phyloP scores from a whole-genome alignment of 192 early-diverging fungal species.

The Globomyces pollinis-pini region DNA sequence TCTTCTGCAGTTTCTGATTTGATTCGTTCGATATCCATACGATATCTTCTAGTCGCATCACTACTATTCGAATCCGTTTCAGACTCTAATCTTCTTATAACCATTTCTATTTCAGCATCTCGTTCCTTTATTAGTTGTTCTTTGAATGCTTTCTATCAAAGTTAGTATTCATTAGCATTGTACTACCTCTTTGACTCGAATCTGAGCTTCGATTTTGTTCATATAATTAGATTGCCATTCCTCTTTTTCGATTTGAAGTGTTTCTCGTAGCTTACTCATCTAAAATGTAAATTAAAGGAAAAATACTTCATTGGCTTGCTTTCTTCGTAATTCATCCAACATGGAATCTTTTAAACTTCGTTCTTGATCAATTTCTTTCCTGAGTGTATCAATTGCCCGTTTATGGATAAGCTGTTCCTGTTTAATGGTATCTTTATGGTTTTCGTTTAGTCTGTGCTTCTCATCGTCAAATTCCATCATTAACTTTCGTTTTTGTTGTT shows the following conservation, averaged over 20 bases:
- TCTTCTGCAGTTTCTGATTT: slow-evolving; percentile 42
- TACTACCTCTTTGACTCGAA: slow-evolving; percentile 35
- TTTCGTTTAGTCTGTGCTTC: slow-evolving; percentile 21
- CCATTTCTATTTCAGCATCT: slow-evolving; percentile 51
- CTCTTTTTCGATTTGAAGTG: slow-evolving; percentile 42
- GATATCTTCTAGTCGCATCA: slow-evolving; percentile 38
- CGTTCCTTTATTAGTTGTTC: slow-evolving; percentile 45
- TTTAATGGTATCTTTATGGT: slow-evolving; percentile 21
- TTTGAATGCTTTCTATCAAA: slow-evolving; percentile 47
- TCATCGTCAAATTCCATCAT: slow-evolving; percentile 41
- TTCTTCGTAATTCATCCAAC: slow-evolving; percentile 27
- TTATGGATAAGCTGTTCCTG: slow-evolving; percentile 21
- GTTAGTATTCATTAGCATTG: slow-evolving; percentile 9
- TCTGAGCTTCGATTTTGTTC: slow-evolving; percentile 38
- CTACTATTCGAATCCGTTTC: slow-evolving; percentile 41
- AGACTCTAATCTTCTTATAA: slow-evolving; percentile 45
- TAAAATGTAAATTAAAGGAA: no score
- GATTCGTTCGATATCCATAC: slow-evolving; percentile 43
- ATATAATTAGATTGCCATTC: slow-evolving; percentile 45
- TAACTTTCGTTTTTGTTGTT: slow-evolving; percentile 50
- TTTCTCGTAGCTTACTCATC: slow-evolving; percentile 28
- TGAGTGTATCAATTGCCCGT: slow-evolving; percentile 27
- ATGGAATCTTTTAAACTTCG: slow-evolving; percentile 10
- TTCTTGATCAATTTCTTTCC: slow-evolving; percentile 27
- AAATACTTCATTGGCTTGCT: no score